These are phyloP conservation scores for Ophiostoma pallidulum DNA, from an alignment of 2,329 filamentous ascomycete genomes.

Conservation along the genomic window DNA sequence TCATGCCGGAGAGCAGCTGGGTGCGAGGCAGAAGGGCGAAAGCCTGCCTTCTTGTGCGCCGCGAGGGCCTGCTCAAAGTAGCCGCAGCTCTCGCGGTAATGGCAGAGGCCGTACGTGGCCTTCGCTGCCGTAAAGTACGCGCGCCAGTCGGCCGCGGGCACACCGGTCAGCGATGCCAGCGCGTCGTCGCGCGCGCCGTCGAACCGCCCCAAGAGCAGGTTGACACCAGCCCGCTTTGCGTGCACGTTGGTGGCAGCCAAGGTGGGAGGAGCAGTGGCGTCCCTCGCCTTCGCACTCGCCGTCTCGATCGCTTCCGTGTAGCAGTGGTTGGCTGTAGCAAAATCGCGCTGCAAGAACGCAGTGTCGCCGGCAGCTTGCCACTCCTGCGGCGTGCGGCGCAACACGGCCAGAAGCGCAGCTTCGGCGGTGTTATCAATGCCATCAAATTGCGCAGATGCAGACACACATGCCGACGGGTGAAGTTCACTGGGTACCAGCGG, in stretches of 20 bases:
- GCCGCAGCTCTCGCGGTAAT: constrained; percentile 17
- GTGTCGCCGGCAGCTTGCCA: constrained; percentile 15
- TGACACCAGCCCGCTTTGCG: constrained; percentile 25
- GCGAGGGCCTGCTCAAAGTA: constrained; percentile 2
- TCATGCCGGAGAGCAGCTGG: constrained; percentile 20
- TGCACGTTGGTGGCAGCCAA: constrained; percentile 19
- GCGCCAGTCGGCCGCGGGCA: constrained; percentile 22
- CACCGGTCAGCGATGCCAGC: constrained; percentile 20
- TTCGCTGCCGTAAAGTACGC: constrained; percentile 26
- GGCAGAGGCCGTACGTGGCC: constrained; percentile 27
- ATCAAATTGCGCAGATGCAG: no score
- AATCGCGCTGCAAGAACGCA: constrained; percentile 1
- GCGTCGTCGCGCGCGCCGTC: constrained; percentile 26
- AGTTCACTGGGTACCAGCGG: constrained; percentile 23
- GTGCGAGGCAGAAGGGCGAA: not conserved
- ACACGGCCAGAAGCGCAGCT: constrained; percentile 3
- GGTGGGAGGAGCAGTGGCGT: constrained; percentile 5
- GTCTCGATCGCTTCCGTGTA: constrained; percentile 27
- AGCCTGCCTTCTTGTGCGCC: not conserved
- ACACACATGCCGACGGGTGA: no score
- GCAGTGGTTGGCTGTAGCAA: constrained; percentile 15
- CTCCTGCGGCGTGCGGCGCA: constrained; percentile 17
- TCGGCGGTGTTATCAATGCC: no score
- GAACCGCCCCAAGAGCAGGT: constrained; percentile 26
- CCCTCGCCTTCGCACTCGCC: constrained; percentile 4